A percentile compares a stretch with the other conserved stretches of the same genome.
phyloP scores from a whole-genome alignment of 345 rosid species.

The Syzygium aqueum region DNA sequence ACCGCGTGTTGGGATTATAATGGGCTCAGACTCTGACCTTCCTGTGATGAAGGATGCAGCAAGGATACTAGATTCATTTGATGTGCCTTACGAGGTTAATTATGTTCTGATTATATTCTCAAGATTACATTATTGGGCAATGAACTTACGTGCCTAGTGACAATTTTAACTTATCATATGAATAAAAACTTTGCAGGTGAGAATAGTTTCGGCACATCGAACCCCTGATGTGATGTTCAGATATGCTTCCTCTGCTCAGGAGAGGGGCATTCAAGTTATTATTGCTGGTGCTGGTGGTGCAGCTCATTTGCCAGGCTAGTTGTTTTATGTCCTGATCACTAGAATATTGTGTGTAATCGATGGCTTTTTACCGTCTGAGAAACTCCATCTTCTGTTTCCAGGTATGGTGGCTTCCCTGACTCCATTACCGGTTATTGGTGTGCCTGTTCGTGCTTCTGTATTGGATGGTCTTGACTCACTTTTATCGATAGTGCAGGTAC shows the following conservation, averaged over 20 bases:
- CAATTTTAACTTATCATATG: neutral
- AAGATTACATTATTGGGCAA: neutral
- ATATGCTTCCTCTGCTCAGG: conserved; percentile 67
- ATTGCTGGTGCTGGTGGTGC: conserved; percentile 99
- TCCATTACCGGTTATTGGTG: conserved; percentile 88
- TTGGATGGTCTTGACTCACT: conserved; percentile 92
- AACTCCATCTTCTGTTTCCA: conserved; percentile 13
- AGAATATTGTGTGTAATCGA: neutral
- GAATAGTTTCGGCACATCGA: conserved; percentile 85
- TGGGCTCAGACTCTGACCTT: conserved; percentile 98
- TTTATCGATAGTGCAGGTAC: conserved; percentile 89
- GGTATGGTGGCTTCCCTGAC: conserved; percentile 97
- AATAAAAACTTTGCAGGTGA: conserved; percentile 36
- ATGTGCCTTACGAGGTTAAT: conserved; percentile 68
- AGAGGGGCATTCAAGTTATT: conserved; percentile 67
- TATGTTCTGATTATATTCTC: neutral
- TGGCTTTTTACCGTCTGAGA: neutral
- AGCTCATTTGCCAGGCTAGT: conserved; percentile 87
- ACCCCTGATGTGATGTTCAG: conserved; percentile 85
- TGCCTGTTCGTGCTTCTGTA: conserved; percentile 77
- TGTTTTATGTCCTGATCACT: neutral
- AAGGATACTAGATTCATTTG: conserved; percentile 48
- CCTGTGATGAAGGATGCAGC: conserved; percentile 96
- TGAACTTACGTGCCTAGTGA: neutral
- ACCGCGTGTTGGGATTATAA: conserved; percentile 78